Conservation (phyloP, 2,329 filamentous ascomycete species). For the Fusarium acutatum region DNA sequence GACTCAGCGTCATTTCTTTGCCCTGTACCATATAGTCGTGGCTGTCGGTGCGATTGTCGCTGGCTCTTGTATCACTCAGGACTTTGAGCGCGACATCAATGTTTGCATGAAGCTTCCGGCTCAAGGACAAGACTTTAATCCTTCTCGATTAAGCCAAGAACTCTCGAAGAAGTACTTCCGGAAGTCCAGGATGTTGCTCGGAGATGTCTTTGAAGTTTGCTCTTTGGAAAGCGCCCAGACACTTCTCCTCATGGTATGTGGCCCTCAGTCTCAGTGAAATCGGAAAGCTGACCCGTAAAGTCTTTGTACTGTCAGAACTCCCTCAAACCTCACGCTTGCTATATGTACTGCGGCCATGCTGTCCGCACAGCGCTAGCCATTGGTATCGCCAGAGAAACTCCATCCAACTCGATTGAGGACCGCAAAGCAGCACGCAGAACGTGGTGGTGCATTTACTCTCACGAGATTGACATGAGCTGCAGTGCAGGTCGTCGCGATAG, state of each 20-base stretch:
- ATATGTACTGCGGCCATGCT: not conserved
- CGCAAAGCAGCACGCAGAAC: not conserved
- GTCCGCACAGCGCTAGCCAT: not conserved
- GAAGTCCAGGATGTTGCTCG: not conserved
- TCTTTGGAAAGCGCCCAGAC: not conserved
- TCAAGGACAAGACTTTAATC: not conserved
- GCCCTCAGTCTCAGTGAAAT: fast-evolving
- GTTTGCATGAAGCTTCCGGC: not conserved
- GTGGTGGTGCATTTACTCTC: conserved; percentile 15
- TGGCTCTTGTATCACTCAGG: not conserved
- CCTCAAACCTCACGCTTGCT: not conserved
- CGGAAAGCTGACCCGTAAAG: not conserved
- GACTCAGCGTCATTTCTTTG: not conserved
- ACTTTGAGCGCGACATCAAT: not conserved
- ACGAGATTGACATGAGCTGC: conserved; percentile 14
- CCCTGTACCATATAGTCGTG: not conserved
- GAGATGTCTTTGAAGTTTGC: not conserved
- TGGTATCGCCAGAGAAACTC: not conserved
- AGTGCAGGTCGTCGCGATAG: conserved; percentile 9
- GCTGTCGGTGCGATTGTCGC: not conserved
- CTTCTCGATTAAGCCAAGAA: not conserved
- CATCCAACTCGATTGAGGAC: not conserved
- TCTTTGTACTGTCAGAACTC: conserved; percentile 2
- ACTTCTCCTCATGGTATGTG: not conserved
- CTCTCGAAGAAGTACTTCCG: not conserved